Evolutionary conservation across 805 yeast species (phyloP), one percentile per base, ranked within the genome.

Genomic region (Metschnikowia cubensis): DNA sequence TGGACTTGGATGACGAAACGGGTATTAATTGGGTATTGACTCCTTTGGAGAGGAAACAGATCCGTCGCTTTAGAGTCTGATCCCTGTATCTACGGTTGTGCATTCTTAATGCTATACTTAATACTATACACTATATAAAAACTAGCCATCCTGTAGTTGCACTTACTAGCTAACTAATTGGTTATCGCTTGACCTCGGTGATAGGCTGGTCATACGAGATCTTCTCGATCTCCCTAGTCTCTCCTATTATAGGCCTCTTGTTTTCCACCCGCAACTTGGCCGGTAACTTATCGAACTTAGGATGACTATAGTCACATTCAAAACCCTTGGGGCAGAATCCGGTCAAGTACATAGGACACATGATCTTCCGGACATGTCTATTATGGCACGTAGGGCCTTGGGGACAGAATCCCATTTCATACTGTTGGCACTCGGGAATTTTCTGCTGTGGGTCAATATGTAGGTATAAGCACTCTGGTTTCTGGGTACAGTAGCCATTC

Each of bases 251-350:
- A 21, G 50, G 50, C 29, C 58, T 47, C 48, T 47, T 57, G 36
- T 50, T 53, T 25, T 47, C 59, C 29, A 56, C 59, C 21, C 60
- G 57, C 38, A 59, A 50, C 29, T 58, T 52, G 13, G 68, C 79
- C 25, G 79, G 77, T 18, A 77, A 56, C 48, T 73, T 63, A 42
- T 81, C 82, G 58, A 88, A 89, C 60, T 81, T 81, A 0, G 97
- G 97, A 74, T 94, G 99, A n/a, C 84, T 80, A 58, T 72, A 77
- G 59, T 79, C 87, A 66, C 96, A 89, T 34, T 79, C 81, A 2
- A 83, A 81, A 1, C 98, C 98, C 60, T 82, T 77, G 1, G 97
- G 97, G 69, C 98, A 92, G 63, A 92, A 92, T 1, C 99, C 99
- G 0, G 91, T 82, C 48, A 94, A 64, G 66, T 81, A 94, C 47